Evolutionary conservation across 1,284 basidiomycete genomes (phyloP).

Genomic region (Malassezia obtusa): DNA sequence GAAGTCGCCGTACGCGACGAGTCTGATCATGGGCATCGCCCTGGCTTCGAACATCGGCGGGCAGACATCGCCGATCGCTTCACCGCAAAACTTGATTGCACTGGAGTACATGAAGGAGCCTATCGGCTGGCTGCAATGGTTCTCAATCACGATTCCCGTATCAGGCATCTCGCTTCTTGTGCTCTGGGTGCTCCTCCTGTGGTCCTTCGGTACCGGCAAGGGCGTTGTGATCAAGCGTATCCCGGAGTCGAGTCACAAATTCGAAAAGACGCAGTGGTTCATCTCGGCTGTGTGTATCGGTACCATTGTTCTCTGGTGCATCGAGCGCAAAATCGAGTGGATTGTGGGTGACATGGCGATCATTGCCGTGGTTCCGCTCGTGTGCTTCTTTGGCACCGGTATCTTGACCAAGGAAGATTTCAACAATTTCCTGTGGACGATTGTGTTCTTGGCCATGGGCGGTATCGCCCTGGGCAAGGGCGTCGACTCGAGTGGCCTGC

Average conservation of each 20-base stretch:
- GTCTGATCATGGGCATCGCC: constrained; percentile 88
- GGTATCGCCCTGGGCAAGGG: constrained; percentile 93
- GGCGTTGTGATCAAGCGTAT: constrained; percentile 41
- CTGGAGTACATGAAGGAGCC: constrained; percentile 74
- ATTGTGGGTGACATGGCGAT: constrained; percentile 87
- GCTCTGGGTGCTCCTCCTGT: constrained; percentile 82
- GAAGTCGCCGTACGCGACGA: constrained; percentile 75
- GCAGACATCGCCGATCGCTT: constrained; percentile 79
- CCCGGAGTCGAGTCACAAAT: constrained; percentile 47
- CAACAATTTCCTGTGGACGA: constrained; percentile 48
- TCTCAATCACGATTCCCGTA: constrained; percentile 83
- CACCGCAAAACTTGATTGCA: constrained; percentile 94
- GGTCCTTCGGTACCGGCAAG: constrained; percentile 75
- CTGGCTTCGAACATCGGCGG: constrained; percentile 97
- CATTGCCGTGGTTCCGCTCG: constrained; percentile 82
- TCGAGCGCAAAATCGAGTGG: constrained; percentile 70
- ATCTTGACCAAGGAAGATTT: constrained; percentile 72
- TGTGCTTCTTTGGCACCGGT: constrained; percentile 89
- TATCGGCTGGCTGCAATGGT: constrained; percentile 86
- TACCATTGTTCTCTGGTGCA: constrained; percentile 84
- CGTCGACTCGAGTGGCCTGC: constrained; percentile 76
- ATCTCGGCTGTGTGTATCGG: constrained; percentile 72
- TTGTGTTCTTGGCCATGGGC: constrained; percentile 62
- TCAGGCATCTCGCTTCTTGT: constrained; percentile 71
- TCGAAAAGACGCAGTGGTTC: constrained; percentile 80